Evolutionary conservation across 352 stramenopile species (phyloP), one percentile per base, ranked within the genome.

Genomic region (Plasmopara halstedii): DNA sequence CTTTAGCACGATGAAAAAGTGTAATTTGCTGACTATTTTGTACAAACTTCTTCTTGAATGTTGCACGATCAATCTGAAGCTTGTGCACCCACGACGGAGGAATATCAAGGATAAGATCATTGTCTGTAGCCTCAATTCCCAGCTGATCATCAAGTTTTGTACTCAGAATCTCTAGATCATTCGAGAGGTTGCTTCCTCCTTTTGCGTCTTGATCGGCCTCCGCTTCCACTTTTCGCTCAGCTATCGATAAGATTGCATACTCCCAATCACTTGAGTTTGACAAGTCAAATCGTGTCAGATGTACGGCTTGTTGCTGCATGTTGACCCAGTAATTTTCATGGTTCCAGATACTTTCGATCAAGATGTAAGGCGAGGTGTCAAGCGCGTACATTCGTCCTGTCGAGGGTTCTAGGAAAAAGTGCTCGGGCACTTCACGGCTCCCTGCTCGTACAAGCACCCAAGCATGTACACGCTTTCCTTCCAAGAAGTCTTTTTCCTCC

Each of bases 281-380:
- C 35, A 97, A 53, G 52, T 97, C 85, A 45, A 91, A 88, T 3
- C 83, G 58, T 13, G 65, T 88, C n/a, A 80, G 72, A 13, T 62
- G 44, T 25, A 89, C 66, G 0, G 64, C 62, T 17, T 85, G 79
- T 25, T 68, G 62, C 50, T 95, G 87, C 81, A 97, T 97, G 66
- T 98, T 97, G 15, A 98, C 82, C 87, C 88, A 98, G 53, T 92
- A 97, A 60, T 98, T 98, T 45, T 94, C 81, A 49, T 96, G 64
- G 55, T 97, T 98, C 72, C 90, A 98, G 2, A 97, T 70, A 15
- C 58, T 80, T 56, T 97, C 89, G 6, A 98, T 77, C 25, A 47
- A 52, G 3, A 68, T 47, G 66, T 98, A 98, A 5, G 95, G 94
- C 3, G 61, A 65, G 14, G 88, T 70, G 15, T 62, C 44, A 2